Conservation (phyloP, 306 rosid genomes). For the Cicer yamashitae region DNA sequence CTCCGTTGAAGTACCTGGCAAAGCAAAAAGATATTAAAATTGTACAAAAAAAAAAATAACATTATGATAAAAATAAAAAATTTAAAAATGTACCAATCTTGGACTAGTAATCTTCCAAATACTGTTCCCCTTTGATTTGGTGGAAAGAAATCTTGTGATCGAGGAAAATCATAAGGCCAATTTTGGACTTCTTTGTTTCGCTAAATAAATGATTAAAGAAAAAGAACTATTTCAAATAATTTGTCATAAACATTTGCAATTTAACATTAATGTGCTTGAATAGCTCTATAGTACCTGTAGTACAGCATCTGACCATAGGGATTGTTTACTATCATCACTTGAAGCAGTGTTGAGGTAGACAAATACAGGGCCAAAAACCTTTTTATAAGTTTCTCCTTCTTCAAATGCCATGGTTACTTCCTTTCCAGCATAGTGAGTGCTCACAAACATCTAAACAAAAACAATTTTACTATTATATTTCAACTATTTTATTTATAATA, state of each 20-base stretch:
- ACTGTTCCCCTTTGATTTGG: constrained; percentile 66
- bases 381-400: constrained; percentile 73
- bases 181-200: constrained; percentile 54
- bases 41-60: background rate
- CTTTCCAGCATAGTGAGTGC: constrained; percentile 83
- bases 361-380: constrained; percentile 81
- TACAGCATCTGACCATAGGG: constrained; percentile 78
- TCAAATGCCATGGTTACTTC: constrained; percentile 59
- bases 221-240: constrained; percentile 4
- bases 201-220: constrained; percentile 47
- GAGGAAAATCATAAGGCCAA: constrained; percentile 81
- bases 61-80: background rate
- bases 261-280: background rate
- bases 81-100: constrained; percentile 57
- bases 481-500: no score
- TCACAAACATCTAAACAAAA: constrained; percentile 71
- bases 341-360: constrained; percentile 65
- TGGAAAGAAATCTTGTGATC: constrained; percentile 55
- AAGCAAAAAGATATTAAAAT: constrained; percentile 8
- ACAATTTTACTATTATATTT: no score
- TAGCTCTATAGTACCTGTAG: constrained; percentile 50
- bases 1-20: constrained; percentile 45
- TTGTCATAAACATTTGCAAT: background rate
- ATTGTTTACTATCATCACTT: background rate
- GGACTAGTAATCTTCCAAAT: constrained; percentile 61